Evolutionary conservation across 805 yeast species (phyloP).

Genomic region (Debaryomyces maramus): DNA sequence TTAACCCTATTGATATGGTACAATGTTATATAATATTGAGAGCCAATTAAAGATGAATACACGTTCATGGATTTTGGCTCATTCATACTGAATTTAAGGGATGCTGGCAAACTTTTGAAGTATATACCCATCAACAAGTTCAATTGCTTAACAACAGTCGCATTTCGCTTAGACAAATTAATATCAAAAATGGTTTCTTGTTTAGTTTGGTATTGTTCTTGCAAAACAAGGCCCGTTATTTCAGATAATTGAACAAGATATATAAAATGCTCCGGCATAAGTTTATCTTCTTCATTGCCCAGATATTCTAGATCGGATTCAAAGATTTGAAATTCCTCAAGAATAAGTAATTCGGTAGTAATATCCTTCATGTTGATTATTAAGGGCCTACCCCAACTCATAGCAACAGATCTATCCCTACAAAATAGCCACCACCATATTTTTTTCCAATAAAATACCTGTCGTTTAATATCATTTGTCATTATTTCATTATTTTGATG

Average conservation of each 20-base stretch:
- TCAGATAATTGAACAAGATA: constrained; percentile 66
- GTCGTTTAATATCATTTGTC: constrained; percentile 35
- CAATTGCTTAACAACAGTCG: constrained; percentile 58
- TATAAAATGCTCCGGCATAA: constrained; percentile 55
- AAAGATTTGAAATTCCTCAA: constrained; percentile 61
- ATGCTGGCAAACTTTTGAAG: constrained; percentile 66
- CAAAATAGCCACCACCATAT: constrained; percentile 78
- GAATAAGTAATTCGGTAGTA: constrained; percentile 68
- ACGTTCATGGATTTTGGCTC: constrained; percentile 55
- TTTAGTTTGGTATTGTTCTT: constrained; percentile 69
- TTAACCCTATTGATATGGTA: constrained; percentile 65
- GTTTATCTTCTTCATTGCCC: constrained; percentile 47
- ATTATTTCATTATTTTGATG: not conserved
- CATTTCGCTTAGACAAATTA: constrained; percentile 38
- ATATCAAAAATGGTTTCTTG: constrained; percentile 48
- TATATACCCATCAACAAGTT: constrained; percentile 77
- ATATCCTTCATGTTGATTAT: constrained; percentile 69
- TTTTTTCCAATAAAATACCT: constrained; percentile 56
- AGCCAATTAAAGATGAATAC: constrained; percentile 57
- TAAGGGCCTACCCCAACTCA: constrained; percentile 74
- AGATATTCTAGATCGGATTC: constrained; percentile 33
- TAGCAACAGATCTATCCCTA: constrained; percentile 66
- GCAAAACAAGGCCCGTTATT: constrained; percentile 65
- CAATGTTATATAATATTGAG: constrained; percentile 72
- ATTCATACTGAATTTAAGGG: constrained; percentile 58